These are phyloP conservation scores for sunflower (Helianthus annuus) DNA, from an alignment of 129 eudicot genomes.

Conservation along the genomic window HanXRQr2.0-SUNRISE NC_035449.2:6945349-6945848, in stretches of 20 bases:
- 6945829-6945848: not conserved
- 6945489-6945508: constrained; percentile 2
- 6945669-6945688: not conserved
- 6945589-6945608: too few species aligned
- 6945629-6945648: constrained; percentile 3
- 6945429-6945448: not conserved
- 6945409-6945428: too few species aligned
- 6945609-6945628: too few species aligned
- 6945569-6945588: too few species aligned
- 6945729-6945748: constrained; percentile 12
- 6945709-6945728: constrained; percentile 3
- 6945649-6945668: not conserved
- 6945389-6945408: too few species aligned
- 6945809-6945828: not conserved
- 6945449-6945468: not conserved
- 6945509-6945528: not conserved
- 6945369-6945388: too few species aligned
- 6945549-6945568: not conserved
- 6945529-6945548: not conserved
- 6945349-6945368: too few species aligned
- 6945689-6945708: constrained; percentile 5
- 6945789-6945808: not conserved
- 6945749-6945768: constrained; percentile 1
- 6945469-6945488: not conserved
- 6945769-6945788: not conserved